phyloP scores from a whole-genome alignment of 257 asterid species.

The Primulina tabacum region DNA sequence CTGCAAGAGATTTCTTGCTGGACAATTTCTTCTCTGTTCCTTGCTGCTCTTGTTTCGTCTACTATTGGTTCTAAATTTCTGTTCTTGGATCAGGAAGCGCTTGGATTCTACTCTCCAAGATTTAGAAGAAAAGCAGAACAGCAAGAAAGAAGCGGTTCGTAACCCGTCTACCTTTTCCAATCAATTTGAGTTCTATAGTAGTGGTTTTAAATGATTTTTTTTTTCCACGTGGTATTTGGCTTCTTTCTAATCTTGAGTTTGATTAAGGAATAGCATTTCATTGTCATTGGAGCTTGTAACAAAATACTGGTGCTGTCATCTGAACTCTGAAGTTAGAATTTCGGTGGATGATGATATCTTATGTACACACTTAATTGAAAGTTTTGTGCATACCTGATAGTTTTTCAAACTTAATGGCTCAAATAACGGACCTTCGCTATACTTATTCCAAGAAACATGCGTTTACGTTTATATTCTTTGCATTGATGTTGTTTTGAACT shows the following conservation, averaged over 20 bases:
- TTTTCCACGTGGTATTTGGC: not conserved
- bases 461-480: too few species aligned
- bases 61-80: not conserved
- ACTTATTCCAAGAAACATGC: not conserved
- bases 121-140: constrained; percentile 85
- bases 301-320: not conserved
- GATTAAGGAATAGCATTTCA: not conserved
- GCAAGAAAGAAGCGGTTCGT: constrained; percentile 92
- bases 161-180: constrained; percentile 14
- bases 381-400: not conserved
- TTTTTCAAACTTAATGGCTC: not conserved
- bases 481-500: not conserved
- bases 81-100: constrained; percentile 62
- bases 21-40: constrained; percentile 7
- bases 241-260: not conserved
- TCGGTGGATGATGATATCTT: not conserved
- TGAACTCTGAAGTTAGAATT: not conserved
- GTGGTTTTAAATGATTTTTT: not conserved
- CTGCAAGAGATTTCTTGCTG: constrained; percentile 14
- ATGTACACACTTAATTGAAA: not conserved
- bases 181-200: too few species aligned
- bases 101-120: constrained; percentile 79
- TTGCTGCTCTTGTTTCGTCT: constrained; percentile 10
- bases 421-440: not conserved
- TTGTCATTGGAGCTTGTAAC: not conserved